Evolutionary conservation across 2,329 filamentous ascomycete species (phyloP).

Genomic region (Dendryphion nanum): DNA sequence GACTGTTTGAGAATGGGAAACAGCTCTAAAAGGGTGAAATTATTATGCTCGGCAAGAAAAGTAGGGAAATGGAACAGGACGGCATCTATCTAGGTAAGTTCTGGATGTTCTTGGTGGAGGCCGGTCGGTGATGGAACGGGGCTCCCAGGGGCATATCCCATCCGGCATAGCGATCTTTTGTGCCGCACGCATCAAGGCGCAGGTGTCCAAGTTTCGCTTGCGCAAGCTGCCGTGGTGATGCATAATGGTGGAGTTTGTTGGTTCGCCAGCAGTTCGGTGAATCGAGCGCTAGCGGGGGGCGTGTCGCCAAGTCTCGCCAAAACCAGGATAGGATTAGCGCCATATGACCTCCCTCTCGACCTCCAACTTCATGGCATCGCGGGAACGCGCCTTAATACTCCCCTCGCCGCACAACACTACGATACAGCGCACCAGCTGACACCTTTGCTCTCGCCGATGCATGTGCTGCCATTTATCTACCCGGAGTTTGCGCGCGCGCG

Average conservation of each 20-base stretch:
- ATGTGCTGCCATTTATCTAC: slow-evolving; percentile 13
- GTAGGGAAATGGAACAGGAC: too few species aligned
- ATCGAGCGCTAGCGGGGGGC: too few species aligned
- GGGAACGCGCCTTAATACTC: background rate
- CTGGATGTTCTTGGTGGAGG: too few species aligned
- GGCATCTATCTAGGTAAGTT: too few species aligned
- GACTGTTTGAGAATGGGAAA: too few species aligned
- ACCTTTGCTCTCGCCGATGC: slow-evolving; percentile 19
- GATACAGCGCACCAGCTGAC: too few species aligned
- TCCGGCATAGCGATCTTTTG: background rate
- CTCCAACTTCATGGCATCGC: background rate
- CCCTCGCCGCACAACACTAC: background rate
- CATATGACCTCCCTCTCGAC: background rate
- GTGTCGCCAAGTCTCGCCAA: background rate
- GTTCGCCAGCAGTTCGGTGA: background rate
- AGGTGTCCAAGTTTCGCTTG: background rate
- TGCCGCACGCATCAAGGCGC: background rate
- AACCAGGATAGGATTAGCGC: background rate
- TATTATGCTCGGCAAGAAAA: too few species aligned
- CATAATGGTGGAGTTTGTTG: background rate
- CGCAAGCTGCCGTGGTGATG: background rate
- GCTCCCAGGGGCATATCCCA: too few species aligned
- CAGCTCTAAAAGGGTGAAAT: too few species aligned
- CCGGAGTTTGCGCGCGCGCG: slow-evolving; percentile 15
- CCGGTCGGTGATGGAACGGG: too few species aligned